Conservation (phyloP, 805 yeast species). For the Cyberlindnera mrakii region DNA sequence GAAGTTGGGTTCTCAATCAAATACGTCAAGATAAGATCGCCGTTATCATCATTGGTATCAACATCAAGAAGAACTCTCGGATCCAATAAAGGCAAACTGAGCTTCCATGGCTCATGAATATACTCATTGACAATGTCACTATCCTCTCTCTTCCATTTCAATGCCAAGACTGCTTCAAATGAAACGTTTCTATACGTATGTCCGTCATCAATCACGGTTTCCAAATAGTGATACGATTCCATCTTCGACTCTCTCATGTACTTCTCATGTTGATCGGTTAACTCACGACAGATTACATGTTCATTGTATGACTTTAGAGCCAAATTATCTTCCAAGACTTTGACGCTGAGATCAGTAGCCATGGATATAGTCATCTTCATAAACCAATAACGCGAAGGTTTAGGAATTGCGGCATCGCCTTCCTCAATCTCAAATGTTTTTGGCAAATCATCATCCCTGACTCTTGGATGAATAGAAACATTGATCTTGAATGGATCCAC, state of each 20-base stretch:
- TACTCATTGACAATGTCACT: slow-evolving; percentile 24
- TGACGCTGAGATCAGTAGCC: slow-evolving; percentile 23
- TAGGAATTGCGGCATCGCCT: slow-evolving; percentile 19
- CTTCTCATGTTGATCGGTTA: slow-evolving; percentile 5
- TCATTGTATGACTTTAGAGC: slow-evolving; percentile 27
- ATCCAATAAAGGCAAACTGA: slow-evolving; percentile 57
- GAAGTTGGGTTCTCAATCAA: slow-evolving; percentile 73
- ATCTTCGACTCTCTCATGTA: slow-evolving; percentile 4
- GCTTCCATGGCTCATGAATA: slow-evolving; percentile 38
- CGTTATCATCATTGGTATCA: slow-evolving; percentile 16
- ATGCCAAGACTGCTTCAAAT: slow-evolving; percentile 20
- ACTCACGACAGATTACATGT: slow-evolving; percentile 28
- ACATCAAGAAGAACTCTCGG: slow-evolving; percentile 57
- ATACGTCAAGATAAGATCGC: slow-evolving; percentile 34
- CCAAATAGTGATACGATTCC: slow-evolving; percentile 16
- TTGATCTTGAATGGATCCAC: slow-evolving; percentile 25
- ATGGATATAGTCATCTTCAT: slow-evolving; percentile 26
- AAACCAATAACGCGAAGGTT: slow-evolving; percentile 33
- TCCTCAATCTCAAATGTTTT: slow-evolving; percentile 16
- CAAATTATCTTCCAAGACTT: slow-evolving; percentile 12
- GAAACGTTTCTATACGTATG: slow-evolving; percentile 34
- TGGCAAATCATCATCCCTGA: slow-evolving; percentile 25
- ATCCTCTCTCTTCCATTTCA: slow-evolving; percentile 31
- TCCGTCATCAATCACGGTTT: slow-evolving; percentile 33
- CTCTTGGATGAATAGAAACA: slow-evolving; percentile 28